Evolutionary conservation across 2,329 filamentous ascomycete species (phyloP).

Genomic region (Ceratocystis cubensis): DNA sequence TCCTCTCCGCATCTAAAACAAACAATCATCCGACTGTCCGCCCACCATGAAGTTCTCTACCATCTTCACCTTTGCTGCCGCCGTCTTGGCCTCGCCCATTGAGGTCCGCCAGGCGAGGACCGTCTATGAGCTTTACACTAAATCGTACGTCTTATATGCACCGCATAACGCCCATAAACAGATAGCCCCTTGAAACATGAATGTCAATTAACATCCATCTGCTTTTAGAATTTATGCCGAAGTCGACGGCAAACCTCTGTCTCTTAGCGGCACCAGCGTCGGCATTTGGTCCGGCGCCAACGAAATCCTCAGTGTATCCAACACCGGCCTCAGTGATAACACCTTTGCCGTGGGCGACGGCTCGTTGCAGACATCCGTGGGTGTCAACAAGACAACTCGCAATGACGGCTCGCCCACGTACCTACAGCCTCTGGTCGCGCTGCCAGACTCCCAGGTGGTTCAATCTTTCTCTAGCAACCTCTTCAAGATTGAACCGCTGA

Average conservation of each 20-base stretch:
- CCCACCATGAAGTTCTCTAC: conserved; percentile 15
- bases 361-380: background rate
- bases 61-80: conserved; percentile 10
- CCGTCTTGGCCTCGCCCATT: conserved; percentile 15
- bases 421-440: background rate
- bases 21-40: background rate
- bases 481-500: conserved; percentile 5
- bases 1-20: background rate
- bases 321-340: background rate
- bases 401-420: background rate
- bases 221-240: conserved; percentile 1
- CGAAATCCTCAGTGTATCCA: conserved; percentile 10
- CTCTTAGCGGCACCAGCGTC: background rate
- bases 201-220: background rate
- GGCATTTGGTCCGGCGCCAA: conserved; percentile 14
- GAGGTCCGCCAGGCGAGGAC: background rate
- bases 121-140: conserved; percentile 13
- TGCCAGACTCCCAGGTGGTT: background rate
- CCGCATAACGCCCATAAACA: background rate
- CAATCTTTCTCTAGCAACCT: background rate
- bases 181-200: background rate
- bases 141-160: conserved; percentile 7
- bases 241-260: conserved; percentile 17
- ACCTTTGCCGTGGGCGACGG: background rate
- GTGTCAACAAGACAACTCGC: conserved; percentile 9